Percentiles rank a stretch among this genome's conserved stretches.
These are phyloP conservation scores for Rhizopus microsporus DNA, from an alignment of 371 early-diverging fungal genomes.

Conservation along the genomic window DNA sequence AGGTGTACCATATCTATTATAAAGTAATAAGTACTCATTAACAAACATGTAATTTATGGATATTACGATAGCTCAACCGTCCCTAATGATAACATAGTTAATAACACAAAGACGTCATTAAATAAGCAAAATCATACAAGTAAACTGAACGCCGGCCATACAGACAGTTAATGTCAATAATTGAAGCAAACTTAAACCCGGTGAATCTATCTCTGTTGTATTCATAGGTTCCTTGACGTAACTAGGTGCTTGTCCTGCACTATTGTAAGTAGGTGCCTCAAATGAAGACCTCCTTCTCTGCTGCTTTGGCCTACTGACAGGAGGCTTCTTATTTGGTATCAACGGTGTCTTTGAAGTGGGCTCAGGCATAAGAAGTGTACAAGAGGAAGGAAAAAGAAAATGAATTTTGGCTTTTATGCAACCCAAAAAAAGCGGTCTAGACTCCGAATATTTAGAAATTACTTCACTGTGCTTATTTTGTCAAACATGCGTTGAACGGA, in stretches of 20 bases:
- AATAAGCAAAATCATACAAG: slow-evolving; percentile 45
- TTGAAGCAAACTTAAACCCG: slow-evolving; percentile 27
- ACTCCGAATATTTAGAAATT: too few species aligned
- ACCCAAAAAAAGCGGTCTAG: neutral
- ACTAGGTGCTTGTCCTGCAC: slow-evolving; percentile 16
- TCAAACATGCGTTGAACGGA: too few species aligned
- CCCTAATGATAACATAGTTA: slow-evolving; percentile 32
- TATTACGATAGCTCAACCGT: slow-evolving; percentile 58
- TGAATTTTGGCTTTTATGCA: slow-evolving; percentile 1
- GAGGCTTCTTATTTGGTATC: slow-evolving; percentile 23
- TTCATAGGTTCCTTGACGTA: slow-evolving; percentile 12
- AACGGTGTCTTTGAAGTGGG: slow-evolving; percentile 25
- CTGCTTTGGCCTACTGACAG: slow-evolving; percentile 24
- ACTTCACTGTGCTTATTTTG: too few species aligned
- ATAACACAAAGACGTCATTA: neutral
- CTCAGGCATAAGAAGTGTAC: slow-evolving; percentile 18
- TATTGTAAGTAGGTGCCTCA: slow-evolving; percentile 31
- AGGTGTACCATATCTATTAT: slow-evolving; percentile 74
- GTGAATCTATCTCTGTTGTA: neutral
- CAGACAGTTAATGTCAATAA: slow-evolving; percentile 55
- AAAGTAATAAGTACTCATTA: neutral
- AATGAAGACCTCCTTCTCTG: slow-evolving; percentile 26
- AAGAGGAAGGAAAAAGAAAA: slow-evolving; percentile 6
- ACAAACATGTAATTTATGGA: slow-evolving; percentile 1
- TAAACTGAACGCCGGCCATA: slow-evolving; percentile 69